Evolutionary conservation across 2,329 filamentous ascomycete genomes (phyloP), one percentile per base, ranked within the genome.

Genomic region (Ceratocystis papillata): DNA sequence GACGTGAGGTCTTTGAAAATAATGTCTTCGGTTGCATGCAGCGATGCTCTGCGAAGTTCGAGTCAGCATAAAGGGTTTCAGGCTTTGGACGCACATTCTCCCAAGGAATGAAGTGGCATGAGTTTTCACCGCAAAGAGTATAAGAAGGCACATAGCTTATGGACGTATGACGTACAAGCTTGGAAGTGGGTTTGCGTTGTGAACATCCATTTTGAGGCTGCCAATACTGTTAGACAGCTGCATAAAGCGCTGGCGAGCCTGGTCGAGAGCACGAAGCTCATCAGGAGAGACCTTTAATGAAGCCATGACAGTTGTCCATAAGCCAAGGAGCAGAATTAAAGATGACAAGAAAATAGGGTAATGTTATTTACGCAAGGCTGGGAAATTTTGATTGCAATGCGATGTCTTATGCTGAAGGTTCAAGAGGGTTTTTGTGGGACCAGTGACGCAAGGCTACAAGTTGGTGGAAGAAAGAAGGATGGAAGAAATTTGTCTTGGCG

Each of bases 21-120:
- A 73, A 91, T 89, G 69, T 82, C 80, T 55, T 86, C 81, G 61
- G 86, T 87, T n/a, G 84, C 83, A 73, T 90, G 86, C 61, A 92
- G 80, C 15, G 87, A 89, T 59, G 84, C 81, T 72, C 88, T 90
- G 69, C 25, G 22, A 5, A 12, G 4, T 15, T 12, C 45, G 22
- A 12, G 41, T 53, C 28, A 57, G 62, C 46, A 41, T 5, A 50
- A n/a, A 6, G 7, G 15, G 25, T 30, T 57, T 57, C 53, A 57
- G 46, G 30, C 3, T 41, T 41, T 41, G 8, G 20, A 22, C 25
- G 25, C 22, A 30, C 20, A 20, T 28, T 28, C 15, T 10, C 22
- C 15, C 25, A 17, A 57, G 53, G 28, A 57, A 57, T 33, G 50
- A 8, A 48, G 45, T 22, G 22, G 17, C 8, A 15, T 15, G 10